Base-by-base conservation (phyloP, 495 filamentous ascomycete genomes). In the Hypoxylon trugodes region DNA sequence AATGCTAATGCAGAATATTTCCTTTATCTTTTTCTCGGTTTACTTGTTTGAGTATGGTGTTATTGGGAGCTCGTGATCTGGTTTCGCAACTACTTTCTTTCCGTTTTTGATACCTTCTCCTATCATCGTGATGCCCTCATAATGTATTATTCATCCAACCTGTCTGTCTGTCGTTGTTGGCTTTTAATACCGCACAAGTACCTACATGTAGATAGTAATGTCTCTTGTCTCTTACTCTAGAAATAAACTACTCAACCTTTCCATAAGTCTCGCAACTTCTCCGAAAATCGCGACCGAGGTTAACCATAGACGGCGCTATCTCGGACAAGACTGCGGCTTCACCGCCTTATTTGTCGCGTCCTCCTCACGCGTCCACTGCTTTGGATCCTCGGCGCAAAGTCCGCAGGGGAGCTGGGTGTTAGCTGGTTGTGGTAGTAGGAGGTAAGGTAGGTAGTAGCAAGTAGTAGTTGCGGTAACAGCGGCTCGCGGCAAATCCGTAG, bases 1-100 rank as follows among this genome's bases (percentile, higher is more conserved):
- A 67, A 67, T 67, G 64, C 40, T 61, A 53, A 53, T 57, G 45
- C 12, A 37, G 46, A 53, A 16, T 48, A n/a, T n/a, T n/a, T n/a
- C n/a, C n/a, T n/a, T 46, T 24, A 13, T 45, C 43, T 47, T 59
- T 37, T 48, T 25, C 7, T 26, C 36, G 30, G 13, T 35, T 61
- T 8, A 6, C 16, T 13, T 58, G n/a, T 28, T 25, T 25, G 30
- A 48, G 28, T 6, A 41, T 3, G 12, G 38, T 10, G 10, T 36
- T 47, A 25, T 12, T 47, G 19, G 30, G 19, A 45, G 48, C 13
- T 28, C 22, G 32, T 24, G 25, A 61, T 26, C 8, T 30, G 6
- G 24, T 30, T 40, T 30, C n/a, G 6, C 41, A n/a, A 25, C 16
- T 30, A 22, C 22, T 5, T n/a, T 47, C 32, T 12, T 28, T 47